These are phyloP conservation scores for Otatea glauca DNA, from an alignment of 176 grass and related monocot genomes.

Conservation along the genomic window DNA sequence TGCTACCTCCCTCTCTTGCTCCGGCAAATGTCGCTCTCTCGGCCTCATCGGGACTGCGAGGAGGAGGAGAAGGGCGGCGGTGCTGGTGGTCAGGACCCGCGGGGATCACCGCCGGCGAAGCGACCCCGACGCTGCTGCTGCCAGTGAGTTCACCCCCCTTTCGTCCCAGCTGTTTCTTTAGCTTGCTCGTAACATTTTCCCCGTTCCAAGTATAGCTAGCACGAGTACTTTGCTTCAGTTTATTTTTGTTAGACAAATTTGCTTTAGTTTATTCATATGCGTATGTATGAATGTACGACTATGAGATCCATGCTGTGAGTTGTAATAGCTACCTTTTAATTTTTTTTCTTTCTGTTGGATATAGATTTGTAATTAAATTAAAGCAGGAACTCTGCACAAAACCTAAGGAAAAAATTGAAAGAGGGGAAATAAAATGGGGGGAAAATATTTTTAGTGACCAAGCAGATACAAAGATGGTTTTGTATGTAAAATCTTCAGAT, in stretches of 20 bases:
- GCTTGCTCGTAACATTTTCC: background rate
- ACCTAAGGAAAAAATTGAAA: background rate
- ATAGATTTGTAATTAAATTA: too few species aligned
- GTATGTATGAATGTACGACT: background rate
- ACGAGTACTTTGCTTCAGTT: background rate
- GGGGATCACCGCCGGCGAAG: conserved; percentile 31
- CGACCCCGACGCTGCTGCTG: conserved; percentile 14
- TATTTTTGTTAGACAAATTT: too few species aligned
- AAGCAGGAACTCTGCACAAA: background rate
- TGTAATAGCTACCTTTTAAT: too few species aligned
- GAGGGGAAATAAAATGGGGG: too few species aligned
- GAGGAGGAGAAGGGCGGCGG: background rate
- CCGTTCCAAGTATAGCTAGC: background rate
- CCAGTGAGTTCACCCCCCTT: conserved; percentile 27
- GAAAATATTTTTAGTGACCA: background rate
- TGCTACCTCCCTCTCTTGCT: background rate
- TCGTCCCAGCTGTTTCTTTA: background rate
- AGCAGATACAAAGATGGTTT: background rate
- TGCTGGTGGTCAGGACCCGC: background rate
- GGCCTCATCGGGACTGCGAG: conserved; percentile 23
- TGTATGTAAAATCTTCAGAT: too few species aligned
- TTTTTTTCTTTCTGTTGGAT: too few species aligned
- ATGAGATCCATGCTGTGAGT: background rate
- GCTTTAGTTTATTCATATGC: too few species aligned
- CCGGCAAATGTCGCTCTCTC: conserved; percentile 36